Base-by-base conservation (phyloP, 768 basidiomycete genomes). In the Tricholoma flavovirens region DNA sequence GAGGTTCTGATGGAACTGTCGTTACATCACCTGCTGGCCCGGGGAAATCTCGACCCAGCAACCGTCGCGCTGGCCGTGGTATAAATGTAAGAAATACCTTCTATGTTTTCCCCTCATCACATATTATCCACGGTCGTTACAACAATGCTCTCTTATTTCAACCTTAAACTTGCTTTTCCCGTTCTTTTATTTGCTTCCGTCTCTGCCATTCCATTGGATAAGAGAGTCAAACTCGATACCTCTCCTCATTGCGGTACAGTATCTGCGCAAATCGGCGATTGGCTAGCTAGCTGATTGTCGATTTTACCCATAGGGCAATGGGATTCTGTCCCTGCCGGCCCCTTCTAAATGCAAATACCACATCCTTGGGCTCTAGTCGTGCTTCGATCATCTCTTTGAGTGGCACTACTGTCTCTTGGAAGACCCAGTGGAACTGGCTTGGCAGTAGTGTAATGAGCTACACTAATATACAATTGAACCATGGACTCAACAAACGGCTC, bases 391-490 rank as follows among this genome's bases (percentile, higher is more conserved):
- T 67, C 0, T 77, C 75, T 15, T 54, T 78, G 60, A 70, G 67
- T 48, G 79, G 74, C 2, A 71, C 64, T 26, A 76, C 67, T 5
- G 57, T 82, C 32, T 66, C 71, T 0, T 86, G 84, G 84, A 73
- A 62, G 65, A 81, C 76, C 26, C 73, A 63, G 2, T 86, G 80
- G 78, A 70, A 56, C 0, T 86, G 84, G 84, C 53, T 42, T 6
- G 83, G 83, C 30, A 80, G 75, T 6, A 71, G 73, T 19, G 75
- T 87, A 58, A 87, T 86, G 76, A 84, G 81, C 63, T 87, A 76
- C 69, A 75, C 83, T 21, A 82, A 86, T 66, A 71, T 83, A 11
- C 74, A 79, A 58, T 73, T 81, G 32, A 75, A 83, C 61, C 56
- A 38, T 1, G 78, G 77, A 26, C 59, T 84, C 57, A 80, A 84